phyloP scores from a whole-genome alignment of 768 basidiomycete genomes.

The Gloeostereum incarnatum region DNA sequence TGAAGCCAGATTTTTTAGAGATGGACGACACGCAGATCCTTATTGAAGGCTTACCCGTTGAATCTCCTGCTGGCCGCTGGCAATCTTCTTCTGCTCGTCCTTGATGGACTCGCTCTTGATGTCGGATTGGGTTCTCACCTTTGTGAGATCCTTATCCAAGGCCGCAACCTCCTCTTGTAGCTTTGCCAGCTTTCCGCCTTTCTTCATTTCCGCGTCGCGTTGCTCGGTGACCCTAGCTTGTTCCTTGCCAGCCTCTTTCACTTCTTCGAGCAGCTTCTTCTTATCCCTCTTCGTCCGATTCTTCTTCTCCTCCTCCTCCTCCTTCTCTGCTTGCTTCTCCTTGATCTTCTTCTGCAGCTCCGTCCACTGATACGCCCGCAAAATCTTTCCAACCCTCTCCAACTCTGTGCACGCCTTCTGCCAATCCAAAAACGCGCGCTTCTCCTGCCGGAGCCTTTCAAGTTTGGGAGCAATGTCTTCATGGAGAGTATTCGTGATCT shows the following conservation, averaged over 20 bases:
- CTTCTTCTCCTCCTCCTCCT: conserved; percentile 33
- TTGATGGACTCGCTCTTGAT: conserved; percentile 66
- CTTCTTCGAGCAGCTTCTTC: conserved; percentile 58
- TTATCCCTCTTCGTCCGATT: conserved; percentile 44
- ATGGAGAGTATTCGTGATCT: conserved; percentile 66
- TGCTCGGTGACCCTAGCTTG: conserved; percentile 54
- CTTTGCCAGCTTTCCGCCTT: conserved; percentile 87
- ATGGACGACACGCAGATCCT: not conserved
- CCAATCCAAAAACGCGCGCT: conserved; percentile 79
- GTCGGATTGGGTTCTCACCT: conserved; percentile 78
- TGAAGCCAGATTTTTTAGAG: conserved; percentile 23
- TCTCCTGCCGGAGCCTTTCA: conserved; percentile 83
- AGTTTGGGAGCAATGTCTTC: conserved; percentile 96
- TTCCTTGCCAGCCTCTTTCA: conserved; percentile 42
- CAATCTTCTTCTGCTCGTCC: conserved; percentile 65
- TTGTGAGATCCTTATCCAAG: conserved; percentile 72
- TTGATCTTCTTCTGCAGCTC: conserved; percentile 47
- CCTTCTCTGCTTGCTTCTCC: conserved; percentile 38
- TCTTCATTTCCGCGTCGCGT: conserved; percentile 81
- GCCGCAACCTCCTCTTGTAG: conserved; percentile 74
- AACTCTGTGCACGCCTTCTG: conserved; percentile 87
- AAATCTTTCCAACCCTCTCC: conserved; percentile 70
- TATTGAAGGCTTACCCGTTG: conserved; percentile 39
- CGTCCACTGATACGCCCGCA: conserved; percentile 87
- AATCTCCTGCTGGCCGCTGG: conserved; percentile 42